Conservation (phyloP, 768 basidiomycete genomes). For the Leccinum boreale region DNA sequence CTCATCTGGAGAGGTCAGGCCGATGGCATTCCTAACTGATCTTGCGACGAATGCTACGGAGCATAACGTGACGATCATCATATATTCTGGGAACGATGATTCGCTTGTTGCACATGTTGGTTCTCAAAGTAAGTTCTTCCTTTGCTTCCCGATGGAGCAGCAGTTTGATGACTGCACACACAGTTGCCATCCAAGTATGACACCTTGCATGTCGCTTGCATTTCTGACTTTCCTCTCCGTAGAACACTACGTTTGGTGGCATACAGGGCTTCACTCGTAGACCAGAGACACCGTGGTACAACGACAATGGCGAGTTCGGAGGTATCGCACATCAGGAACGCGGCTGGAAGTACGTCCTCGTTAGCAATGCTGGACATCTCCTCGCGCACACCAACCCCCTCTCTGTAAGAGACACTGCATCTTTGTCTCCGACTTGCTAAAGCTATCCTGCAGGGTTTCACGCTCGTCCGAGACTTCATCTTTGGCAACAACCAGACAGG, state of each 20-base stretch:
- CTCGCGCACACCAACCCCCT: slow-evolving; percentile 32
- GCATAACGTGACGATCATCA: slow-evolving; percentile 44
- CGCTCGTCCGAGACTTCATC: slow-evolving; percentile 62
- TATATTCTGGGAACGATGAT: slow-evolving; percentile 58
- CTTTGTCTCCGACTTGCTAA: not conserved
- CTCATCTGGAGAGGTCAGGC: slow-evolving; percentile 32
- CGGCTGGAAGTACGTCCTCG: slow-evolving; percentile 46
- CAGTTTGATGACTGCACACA: too few relatives aligned
- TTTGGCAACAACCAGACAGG: slow-evolving; percentile 63
- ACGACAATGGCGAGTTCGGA: slow-evolving; percentile 52
- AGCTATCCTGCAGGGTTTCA: slow-evolving; percentile 43
- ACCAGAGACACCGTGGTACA: slow-evolving; percentile 65
- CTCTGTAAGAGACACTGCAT: slow-evolving; percentile 36
- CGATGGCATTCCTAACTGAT: slow-evolving; percentile 42
- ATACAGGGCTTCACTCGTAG: slow-evolving; percentile 68
- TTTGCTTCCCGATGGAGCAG: not conserved
- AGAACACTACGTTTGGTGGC: slow-evolving; percentile 83
- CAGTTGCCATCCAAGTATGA: too few relatives aligned
- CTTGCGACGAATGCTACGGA: slow-evolving; percentile 47
- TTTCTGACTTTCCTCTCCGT: not conserved
- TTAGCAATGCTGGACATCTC: slow-evolving; percentile 38
- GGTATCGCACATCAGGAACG: slow-evolving; percentile 76
- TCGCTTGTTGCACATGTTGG: slow-evolving; percentile 42
- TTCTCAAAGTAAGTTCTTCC: slow-evolving; percentile 48
- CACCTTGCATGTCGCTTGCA: not conserved